phyloP scores from a whole-genome alignment of 2,329 filamentous ascomycete species.

The Periconia sp. region DNA sequence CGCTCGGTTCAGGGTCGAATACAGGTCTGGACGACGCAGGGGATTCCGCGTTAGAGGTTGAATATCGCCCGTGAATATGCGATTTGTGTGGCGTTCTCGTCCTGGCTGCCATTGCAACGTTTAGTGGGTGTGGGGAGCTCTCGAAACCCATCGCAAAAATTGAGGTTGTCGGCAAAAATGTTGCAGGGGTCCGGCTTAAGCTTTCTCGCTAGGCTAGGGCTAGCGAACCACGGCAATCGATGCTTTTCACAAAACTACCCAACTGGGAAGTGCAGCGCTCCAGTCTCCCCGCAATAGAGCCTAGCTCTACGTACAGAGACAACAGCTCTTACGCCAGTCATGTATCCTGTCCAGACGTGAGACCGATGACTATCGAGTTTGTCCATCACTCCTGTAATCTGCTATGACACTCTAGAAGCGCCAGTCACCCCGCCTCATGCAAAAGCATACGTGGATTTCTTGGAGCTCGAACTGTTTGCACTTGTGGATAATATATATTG shows the following conservation, averaged over 20 bases:
- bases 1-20: slow-evolving; percentile 27
- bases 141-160: slow-evolving; percentile 28
- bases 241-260: neutral
- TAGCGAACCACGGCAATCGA: slow-evolving; percentile 24
- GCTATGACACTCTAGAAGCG: too few species aligned
- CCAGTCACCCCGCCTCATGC: too few species aligned
- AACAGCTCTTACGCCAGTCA: too few species aligned
- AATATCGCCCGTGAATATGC: slow-evolving; percentile 27
- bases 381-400: too few species aligned
- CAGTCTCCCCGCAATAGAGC: too few species aligned
- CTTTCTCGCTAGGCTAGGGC: slow-evolving; percentile 20
- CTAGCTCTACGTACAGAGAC: too few species aligned
- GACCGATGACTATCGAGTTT: too few species aligned
- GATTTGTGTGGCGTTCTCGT: slow-evolving; percentile 28
- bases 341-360: too few species aligned
- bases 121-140: slow-evolving; percentile 18
- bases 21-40: slow-evolving; percentile 18
- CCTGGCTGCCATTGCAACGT: slow-evolving; percentile 35
- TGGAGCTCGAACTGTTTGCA: too few species aligned
- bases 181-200: slow-evolving; percentile 35
- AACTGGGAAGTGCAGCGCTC: neutral
- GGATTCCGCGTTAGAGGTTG: slow-evolving; percentile 19
- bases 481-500: too few species aligned
- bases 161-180: slow-evolving; percentile 33
- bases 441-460: too few species aligned